Evolutionary conservation across 1,284 basidiomycete genomes (phyloP).

Genomic region (Sutorius eximius): DNA sequence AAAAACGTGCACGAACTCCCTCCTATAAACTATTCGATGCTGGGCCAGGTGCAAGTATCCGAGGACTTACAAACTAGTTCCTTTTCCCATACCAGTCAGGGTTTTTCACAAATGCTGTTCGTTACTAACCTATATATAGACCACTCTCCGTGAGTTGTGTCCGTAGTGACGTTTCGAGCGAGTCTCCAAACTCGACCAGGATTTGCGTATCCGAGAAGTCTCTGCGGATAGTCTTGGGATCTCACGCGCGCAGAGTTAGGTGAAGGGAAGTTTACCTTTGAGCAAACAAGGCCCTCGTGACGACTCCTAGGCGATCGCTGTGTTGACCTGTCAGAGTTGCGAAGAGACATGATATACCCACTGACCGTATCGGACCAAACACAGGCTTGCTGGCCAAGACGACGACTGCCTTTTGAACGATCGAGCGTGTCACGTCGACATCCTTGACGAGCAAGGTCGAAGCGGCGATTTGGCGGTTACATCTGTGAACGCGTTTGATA

Average conservation of each 20-base stretch:
- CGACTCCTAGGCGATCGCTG: conserved; percentile 93
- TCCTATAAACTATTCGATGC: conserved; percentile 39
- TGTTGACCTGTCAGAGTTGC: conserved; percentile 9
- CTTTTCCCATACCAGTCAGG: conserved; percentile 40
- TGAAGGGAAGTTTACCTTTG: conserved; percentile 51
- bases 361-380: conserved; percentile 82
- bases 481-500: conserved; percentile 47
- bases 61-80: conserved; percentile 73
- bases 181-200: conserved; percentile 78
- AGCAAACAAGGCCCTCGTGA: conserved; percentile 87
- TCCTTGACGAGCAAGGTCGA: conserved; percentile 80
- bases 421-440: conserved; percentile 90
- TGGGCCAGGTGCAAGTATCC: neutral
- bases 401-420: conserved; percentile 97
- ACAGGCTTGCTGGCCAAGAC: conserved; percentile 89
- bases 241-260: neutral
- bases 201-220: conserved; percentile 86
- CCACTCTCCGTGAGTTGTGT: conserved; percentile 77
- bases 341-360: neutral
- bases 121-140: conserved; percentile 77
- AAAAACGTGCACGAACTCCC: conserved; percentile 93
- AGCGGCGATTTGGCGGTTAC: conserved; percentile 93
- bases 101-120: neutral
- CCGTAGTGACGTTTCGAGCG: conserved; percentile 67
- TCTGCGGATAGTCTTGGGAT: conserved; percentile 36